These are phyloP conservation scores for Clarireedia monteithiana DNA, from an alignment of 2,329 filamentous ascomycete species.

Conservation along the genomic window DNA sequence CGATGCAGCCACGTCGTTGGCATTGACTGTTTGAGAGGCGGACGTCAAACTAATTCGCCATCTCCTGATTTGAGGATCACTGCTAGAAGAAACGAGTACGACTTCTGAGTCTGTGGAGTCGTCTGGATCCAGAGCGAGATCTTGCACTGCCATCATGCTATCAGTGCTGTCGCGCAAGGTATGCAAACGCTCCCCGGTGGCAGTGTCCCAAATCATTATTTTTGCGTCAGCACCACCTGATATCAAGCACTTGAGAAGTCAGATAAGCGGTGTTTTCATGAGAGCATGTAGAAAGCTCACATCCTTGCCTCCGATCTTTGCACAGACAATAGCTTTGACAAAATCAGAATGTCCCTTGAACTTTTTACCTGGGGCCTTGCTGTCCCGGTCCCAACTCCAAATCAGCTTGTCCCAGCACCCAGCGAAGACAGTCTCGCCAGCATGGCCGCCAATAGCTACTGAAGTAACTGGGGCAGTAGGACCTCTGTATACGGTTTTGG, in stretches of 20 bases:
- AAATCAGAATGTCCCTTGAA: constrained; percentile 83
- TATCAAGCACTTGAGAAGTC: constrained; percentile 41
- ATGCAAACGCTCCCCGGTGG: constrained; percentile 60
- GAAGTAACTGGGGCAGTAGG: constrained; percentile 75
- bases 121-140: constrained; percentile 67
- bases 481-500: constrained; percentile 54
- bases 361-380: constrained; percentile 44
- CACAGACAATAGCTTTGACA: constrained; percentile 69
- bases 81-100: constrained; percentile 70
- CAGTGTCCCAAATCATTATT: constrained; percentile 76
- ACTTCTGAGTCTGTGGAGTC: constrained; percentile 42
- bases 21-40: constrained; percentile 45
- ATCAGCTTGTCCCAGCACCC: constrained; percentile 93
- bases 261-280: constrained; percentile 1
- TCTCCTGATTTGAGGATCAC: constrained; percentile 68
- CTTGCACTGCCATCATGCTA: constrained; percentile 70
- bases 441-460: constrained; percentile 55
- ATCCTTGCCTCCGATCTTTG: constrained; percentile 52
- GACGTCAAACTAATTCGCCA: constrained; percentile 56
- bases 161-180: constrained; percentile 67
- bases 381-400: constrained; percentile 71
- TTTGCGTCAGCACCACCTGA: constrained; percentile 73
- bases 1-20: constrained; percentile 27
- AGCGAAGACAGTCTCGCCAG: constrained; percentile 60
- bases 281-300: constrained; percentile 23